These are phyloP conservation scores for Dothidotthia symphoricarpi DNA, from an alignment of 2,329 filamentous ascomycete genomes.

Conservation along the genomic window DNA sequence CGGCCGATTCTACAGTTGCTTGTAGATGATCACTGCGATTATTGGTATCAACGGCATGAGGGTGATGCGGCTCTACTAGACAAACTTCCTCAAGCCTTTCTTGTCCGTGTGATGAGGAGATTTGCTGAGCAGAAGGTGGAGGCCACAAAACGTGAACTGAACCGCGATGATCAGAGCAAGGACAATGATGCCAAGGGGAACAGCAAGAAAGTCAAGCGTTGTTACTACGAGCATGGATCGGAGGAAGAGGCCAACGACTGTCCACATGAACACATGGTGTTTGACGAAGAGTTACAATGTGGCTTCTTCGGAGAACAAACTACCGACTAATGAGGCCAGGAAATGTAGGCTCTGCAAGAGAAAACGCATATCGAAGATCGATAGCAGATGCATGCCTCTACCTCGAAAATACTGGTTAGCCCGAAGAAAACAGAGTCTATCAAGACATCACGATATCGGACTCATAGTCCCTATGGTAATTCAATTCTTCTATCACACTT, in stretches of 20 bases:
- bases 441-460: too few relatives aligned
- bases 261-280: neutral
- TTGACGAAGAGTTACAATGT: too few relatives aligned
- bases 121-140: neutral
- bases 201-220: neutral
- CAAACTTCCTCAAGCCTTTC: neutral
- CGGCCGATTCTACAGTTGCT: constrained; percentile 1
- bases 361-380: too few relatives aligned
- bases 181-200: neutral
- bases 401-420: too few relatives aligned
- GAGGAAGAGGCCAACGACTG: too few relatives aligned
- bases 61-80: neutral
- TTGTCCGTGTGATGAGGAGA: neutral
- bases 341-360: too few relatives aligned
- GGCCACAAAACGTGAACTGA: neutral
- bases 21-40: constrained; percentile 1
- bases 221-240: constrained; percentile 1
- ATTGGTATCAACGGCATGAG: neutral
- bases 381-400: too few relatives aligned
- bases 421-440: too few relatives aligned
- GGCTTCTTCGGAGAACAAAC: neutral
- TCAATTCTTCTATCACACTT: too few relatives aligned
- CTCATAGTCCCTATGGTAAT: too few relatives aligned
- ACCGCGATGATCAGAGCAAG: too few relatives aligned
- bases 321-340: too few relatives aligned